Base-by-base conservation (phyloP, 768 basidiomycete genomes). In the Tylopilus felleus region DNA sequence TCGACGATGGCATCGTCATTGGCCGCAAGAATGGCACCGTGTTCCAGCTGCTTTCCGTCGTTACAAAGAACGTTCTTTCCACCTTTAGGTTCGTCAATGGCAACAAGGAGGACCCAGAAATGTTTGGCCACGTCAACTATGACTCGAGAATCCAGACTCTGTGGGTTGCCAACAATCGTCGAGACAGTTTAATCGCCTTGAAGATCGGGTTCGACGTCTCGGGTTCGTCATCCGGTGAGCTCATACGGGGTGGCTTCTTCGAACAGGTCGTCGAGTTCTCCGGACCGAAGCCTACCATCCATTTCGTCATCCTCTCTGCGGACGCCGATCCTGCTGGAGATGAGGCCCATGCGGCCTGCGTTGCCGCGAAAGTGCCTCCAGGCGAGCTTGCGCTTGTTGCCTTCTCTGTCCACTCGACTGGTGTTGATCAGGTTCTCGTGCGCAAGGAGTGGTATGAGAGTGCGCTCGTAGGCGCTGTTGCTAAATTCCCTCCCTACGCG, bases 91-190 rank as follows among this genome's bases (percentile, higher is more conserved):
- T 93, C 64, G 74, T 87, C 63, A 88, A 84, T 58, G 83, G 82
- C 21, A 48, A 58, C 48, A 80, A 78, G 55, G 90, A 93, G 39
- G 90, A 92, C 62, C 76, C 75, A 16, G 89, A 90, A 9, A 93
- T 93, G 88, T 93, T 91, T 67, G 89, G 91, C 14, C 91, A 93
- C 63, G 82, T 87, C 59, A 86, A 82, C 63, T 93, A 93, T 65
- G 91, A 93, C 72, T 78, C 88, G 0, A 76, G 88, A 42, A 92
- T 93, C 55, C 88, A 88, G 72, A 92, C 89, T 0, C 75, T 93
- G 28, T 93, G 91, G 91, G 79, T 93, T 19, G 91, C 91, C 49
- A 92, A 92, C 66, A 89, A 83, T 68, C 83, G 88, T 42, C 81
- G 91, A 22, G 88, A 91, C 55, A 92, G 90, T 68, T 77, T 93